Evolutionary conservation across 164 flowering plant species (phyloP).

Genomic region (Hamamelis virginiana): DNA sequence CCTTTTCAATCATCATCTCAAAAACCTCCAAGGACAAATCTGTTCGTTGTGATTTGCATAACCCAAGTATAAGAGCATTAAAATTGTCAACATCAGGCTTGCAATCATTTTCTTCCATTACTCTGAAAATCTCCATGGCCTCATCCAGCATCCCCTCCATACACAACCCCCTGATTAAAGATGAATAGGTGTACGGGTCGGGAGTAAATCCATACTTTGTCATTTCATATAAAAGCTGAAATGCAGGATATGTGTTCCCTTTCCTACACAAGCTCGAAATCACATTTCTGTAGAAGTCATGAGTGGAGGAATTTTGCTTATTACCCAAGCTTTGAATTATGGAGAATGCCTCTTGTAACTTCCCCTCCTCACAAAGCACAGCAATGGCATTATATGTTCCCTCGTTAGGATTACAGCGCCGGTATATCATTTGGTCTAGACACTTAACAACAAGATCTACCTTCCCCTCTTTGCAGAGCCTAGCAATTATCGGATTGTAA

Average conservation of each 20-base stretch:
- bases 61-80: constrained; percentile 77
- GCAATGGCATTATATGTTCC: constrained; percentile 86
- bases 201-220: constrained; percentile 68
- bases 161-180: constrained; percentile 82
- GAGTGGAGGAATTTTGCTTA: constrained; percentile 44
- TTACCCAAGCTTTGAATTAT: constrained; percentile 62
- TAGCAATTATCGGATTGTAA: constrained; percentile 73
- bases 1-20: constrained; percentile 64
- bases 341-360: constrained; percentile 71
- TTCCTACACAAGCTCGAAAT: constrained; percentile 73
- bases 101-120: constrained; percentile 63
- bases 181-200: constrained; percentile 70
- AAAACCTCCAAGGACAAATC: constrained; percentile 62
- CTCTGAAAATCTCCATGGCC: constrained; percentile 56
- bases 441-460: constrained; percentile 56
- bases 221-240: constrained; percentile 79
- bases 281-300: constrained; percentile 62
- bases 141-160: constrained; percentile 77
- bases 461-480: constrained; percentile 66
- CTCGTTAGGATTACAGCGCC: constrained; percentile 62
- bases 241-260: constrained; percentile 77
- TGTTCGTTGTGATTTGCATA: constrained; percentile 62
- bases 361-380: constrained; percentile 56
- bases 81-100: constrained; percentile 61
- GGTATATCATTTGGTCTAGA: constrained; percentile 63